Evolutionary conservation across 768 basidiomycete species (phyloP).

Genomic region (Boletus edulis): DNA sequence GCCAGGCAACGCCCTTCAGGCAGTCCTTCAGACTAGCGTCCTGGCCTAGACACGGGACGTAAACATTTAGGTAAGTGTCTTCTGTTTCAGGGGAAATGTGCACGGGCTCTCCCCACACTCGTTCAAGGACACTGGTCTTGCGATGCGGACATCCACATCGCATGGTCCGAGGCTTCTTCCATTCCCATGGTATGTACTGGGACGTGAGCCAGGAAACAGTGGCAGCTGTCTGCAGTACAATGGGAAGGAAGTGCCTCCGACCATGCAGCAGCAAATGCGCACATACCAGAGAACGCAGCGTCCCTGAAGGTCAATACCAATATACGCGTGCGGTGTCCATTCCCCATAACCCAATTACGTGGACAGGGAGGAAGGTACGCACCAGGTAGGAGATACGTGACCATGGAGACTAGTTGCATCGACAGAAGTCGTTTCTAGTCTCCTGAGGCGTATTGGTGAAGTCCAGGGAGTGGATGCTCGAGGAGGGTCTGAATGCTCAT

Average conservation of each 20-base stretch:
- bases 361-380: slow-evolving; percentile 10
- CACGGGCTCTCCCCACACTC: not conserved
- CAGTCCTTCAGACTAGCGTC: slow-evolving; percentile 9
- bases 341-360: slow-evolving; percentile 20
- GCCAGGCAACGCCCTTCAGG: not conserved
- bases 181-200: slow-evolving; percentile 56
- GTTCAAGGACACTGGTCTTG: slow-evolving; percentile 20
- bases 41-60: not conserved
- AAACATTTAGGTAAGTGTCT: slow-evolving; percentile 6
- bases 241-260: slow-evolving; percentile 37
- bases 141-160: slow-evolving; percentile 23
- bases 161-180: slow-evolving; percentile 48
- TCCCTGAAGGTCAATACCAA: slow-evolving; percentile 2
- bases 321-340: not conserved
- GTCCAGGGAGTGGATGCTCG: slow-evolving; percentile 5
- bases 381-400: slow-evolving; percentile 7
- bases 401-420: not conserved
- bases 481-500: slow-evolving; percentile 10
- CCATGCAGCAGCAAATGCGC: slow-evolving; percentile 30
- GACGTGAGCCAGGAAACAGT: slow-evolving; percentile 27
- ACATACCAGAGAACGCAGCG: slow-evolving; percentile 22
- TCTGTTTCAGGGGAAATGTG: not conserved
- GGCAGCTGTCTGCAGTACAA: slow-evolving; percentile 34
- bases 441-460: not conserved
- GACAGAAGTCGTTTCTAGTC: not conserved